These are phyloP conservation scores for Trichosporon ovoides DNA, from an alignment of 1,284 basidiomycete species.

Conservation along the genomic window DNA sequence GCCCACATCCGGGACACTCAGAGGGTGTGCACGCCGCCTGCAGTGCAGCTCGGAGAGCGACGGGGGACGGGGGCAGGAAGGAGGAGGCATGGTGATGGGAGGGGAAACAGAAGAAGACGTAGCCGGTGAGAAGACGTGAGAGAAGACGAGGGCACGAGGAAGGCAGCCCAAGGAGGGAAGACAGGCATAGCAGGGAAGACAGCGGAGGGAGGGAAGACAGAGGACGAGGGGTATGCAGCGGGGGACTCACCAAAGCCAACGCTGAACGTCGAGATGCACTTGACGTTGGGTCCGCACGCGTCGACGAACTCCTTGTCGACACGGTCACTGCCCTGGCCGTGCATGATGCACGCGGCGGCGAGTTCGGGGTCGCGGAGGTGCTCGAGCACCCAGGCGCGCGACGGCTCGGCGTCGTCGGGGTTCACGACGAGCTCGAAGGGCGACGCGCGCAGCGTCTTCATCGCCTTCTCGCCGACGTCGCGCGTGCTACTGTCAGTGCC, in stretches of 20 bases:
- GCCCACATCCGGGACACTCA: too few species aligned
- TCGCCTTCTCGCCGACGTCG: conserved; percentile 64
- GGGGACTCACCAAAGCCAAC: conserved; percentile 78
- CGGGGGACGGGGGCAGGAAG: neutral
- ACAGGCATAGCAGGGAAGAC: neutral
- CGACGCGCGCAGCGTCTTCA: conserved; percentile 56
- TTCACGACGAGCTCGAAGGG: conserved; percentile 56
- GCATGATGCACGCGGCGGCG: conserved; percentile 37
- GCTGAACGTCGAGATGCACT: conserved; percentile 76
- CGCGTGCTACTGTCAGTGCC: conserved; percentile 31
- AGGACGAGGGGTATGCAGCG: too few species aligned
- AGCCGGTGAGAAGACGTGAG: too few species aligned
- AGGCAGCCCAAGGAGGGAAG: too few species aligned
- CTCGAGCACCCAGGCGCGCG: conserved; percentile 71
- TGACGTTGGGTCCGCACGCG: conserved; percentile 57
- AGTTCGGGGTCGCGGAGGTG: conserved; percentile 66
- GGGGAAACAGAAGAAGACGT: too few species aligned
- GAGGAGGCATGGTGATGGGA: too few species aligned
- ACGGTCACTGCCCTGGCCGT: conserved; percentile 44
- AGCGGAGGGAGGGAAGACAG: neutral
- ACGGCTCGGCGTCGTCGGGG: conserved; percentile 61
- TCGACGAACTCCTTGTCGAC: conserved; percentile 69
- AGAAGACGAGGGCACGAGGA: too few species aligned
- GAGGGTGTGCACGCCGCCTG: too few species aligned
- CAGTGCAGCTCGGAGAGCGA: too few species aligned